Evolutionary conservation across 2,329 filamentous ascomycete species (phyloP).

Genomic region (Venturia carpophila): DNA sequence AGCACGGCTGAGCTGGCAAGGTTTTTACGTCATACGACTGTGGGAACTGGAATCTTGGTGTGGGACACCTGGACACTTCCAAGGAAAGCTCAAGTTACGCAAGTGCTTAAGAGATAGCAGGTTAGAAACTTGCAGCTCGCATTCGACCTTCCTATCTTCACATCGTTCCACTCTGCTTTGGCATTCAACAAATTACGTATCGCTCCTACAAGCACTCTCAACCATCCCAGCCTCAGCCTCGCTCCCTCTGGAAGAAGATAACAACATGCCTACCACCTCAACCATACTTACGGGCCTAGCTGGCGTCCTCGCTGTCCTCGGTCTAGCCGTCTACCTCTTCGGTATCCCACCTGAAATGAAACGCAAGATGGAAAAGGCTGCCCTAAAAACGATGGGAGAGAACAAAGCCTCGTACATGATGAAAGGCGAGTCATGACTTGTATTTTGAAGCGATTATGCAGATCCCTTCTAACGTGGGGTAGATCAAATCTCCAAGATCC

Average conservation of each 20-base stretch:
- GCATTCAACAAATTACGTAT: background rate
- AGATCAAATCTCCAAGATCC: conserved; percentile 25
- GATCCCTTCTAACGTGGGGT: background rate
- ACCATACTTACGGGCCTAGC: conserved; percentile 23
- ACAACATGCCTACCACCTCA: conserved; percentile 16
- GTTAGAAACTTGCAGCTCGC: background rate
- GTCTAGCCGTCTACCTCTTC: conserved; percentile 39
- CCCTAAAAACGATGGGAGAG: conserved; percentile 45
- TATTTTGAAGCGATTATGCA: background rate
- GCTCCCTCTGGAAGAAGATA: background rate
- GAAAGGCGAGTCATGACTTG: conserved; percentile 26
- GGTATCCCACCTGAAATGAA: conserved; percentile 42
- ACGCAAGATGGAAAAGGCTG: conserved; percentile 39
- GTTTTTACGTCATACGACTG: background rate
- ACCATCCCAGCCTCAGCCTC: conserved; percentile 7
- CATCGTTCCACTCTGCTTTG: background rate
- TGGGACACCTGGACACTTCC: background rate
- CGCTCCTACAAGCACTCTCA: no score
- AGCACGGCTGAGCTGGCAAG: background rate
- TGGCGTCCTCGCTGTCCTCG: conserved; percentile 31
- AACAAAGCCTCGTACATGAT: conserved; percentile 40
- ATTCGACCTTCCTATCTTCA: background rate
- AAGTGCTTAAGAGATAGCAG: background rate
- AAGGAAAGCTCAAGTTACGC: conserved; percentile 2
- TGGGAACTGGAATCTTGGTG: background rate